Evolutionary conservation across 148 eudicot genomes (phyloP), one percentile per base, ranked within the genome.

Genomic region (Linanthus parryae): DNA sequence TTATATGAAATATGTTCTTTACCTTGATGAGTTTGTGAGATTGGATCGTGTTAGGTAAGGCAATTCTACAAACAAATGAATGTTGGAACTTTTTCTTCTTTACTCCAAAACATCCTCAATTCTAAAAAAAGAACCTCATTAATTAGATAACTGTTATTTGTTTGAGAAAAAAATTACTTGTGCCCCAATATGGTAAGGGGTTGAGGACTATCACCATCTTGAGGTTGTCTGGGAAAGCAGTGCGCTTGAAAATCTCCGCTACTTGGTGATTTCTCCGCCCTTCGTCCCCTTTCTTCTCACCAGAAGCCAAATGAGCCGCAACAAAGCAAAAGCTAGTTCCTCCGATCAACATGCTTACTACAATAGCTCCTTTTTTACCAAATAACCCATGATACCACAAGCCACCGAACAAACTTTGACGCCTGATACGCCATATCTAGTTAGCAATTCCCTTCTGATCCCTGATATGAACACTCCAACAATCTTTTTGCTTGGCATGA

Each of bases 401-500:
- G 73, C 80, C 39, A 76, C 82, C 0, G 86, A 73, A 59, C 77
- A 70, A 20, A 81, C 72, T 56, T 73, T 73, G 8, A 76, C 86
- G 34, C 52, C 54, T 2, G 86, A 70, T 48, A 81, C 38, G 15
- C 51, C 38, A 43, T 76, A 73, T 48, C 50, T 67, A 44, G 41
- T 41, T 11, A 81, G 51, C 59, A 77, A 29, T 41, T 68, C 76
- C 51, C 70, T 70, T 55, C 70, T 81, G 68, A 81, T 73, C 86
- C 86, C 78, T 10, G 74, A 73, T 26, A 81, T 59, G 64, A 81
- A 81, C 22, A 81, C 82, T 11, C 86, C 86, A 46, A 81, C 86
- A 82, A 81, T 81, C 73, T 81, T 81, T 70, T 81, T 81, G 72
- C 86, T 76, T 3, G 77, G 82, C 64, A 81, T 70, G 53, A 77